Evolutionary conservation across 2,329 filamentous ascomycete genomes (phyloP).

Genomic region (Teratosphaeria zuluensis): DNA sequence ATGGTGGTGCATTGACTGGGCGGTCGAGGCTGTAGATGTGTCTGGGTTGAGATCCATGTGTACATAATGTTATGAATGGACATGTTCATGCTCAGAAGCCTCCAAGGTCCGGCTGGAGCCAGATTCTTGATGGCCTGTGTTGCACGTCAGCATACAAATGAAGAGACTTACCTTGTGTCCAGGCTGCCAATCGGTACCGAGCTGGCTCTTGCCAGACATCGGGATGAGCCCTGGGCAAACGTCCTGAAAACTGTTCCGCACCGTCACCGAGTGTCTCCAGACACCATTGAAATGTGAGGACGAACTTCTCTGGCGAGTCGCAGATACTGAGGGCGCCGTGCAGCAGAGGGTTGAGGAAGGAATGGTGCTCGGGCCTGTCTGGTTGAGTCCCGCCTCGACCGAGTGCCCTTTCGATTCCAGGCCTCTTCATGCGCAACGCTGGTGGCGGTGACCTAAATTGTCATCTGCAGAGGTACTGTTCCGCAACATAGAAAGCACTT

Average conservation of each 20-base stretch:
- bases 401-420: not conserved
- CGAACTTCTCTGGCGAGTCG: not conserved
- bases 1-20: slow-evolving; percentile 49
- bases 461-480: not conserved
- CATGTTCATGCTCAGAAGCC: not conserved
- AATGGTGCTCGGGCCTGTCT: not conserved
- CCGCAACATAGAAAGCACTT: too few relatives aligned
- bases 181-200: not conserved
- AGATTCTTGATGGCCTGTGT: not conserved
- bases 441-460: not conserved
- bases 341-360: not conserved
- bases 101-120: not conserved
- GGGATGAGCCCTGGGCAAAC: not conserved
- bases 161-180: not conserved
- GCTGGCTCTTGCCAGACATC: not conserved
- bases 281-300: too few relatives aligned
- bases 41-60: not conserved
- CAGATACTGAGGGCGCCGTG: not conserved
- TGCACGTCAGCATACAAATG: not conserved
- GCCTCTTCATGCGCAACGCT: not conserved
- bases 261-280: too few relatives aligned
- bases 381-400: too few relatives aligned
- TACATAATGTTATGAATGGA: not conserved
- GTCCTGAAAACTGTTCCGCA: too few relatives aligned
- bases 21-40: slow-evolving; percentile 22